Base-by-base conservation (phyloP, 2,329 filamentous ascomycete genomes). In the Penicillium psychrosexuale region DNA sequence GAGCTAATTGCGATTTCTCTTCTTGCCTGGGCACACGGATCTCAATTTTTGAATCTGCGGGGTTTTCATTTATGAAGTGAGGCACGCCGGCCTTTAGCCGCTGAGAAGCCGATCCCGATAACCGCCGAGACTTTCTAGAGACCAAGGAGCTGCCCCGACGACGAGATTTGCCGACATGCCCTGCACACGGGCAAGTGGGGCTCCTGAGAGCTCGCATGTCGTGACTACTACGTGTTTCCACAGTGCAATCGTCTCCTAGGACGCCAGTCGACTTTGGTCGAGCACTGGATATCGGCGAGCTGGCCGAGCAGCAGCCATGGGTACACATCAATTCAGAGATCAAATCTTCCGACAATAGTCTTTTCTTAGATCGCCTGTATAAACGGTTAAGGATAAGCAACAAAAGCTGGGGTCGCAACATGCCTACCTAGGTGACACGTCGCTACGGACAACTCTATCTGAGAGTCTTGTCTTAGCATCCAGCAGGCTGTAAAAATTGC, bases 341-440 rank as follows among this genome's bases (percentile, higher is more conserved):
- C 4, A 30, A 1, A 5, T 51, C 52, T 15, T 54, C 30, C 33
- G 47, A 34, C 8, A 44, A 28, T n/a, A 28, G 11, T 8, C 33
- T 50, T 31, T 40, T 54, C 12, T 44, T 33, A 11, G 51, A 33
- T 30, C 39, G 34, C 31, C 50, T 53, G 12, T 13, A 27, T 8
- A 13, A 24, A 47, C 11, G 3, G n/a, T 52, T 27, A 52, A 24
- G 15, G n/a, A 27, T 28, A n/a, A n/a, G 8, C 3, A 46, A 34
- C 13, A n/a, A 22, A 19, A 22, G 31, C 24, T 2, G 17, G 30
- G 5, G 11, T 13, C 13, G 7, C 15, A n/a, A 53, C 40, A 9
- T 38, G 28, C 51, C 46, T 54, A n/a, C 51, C 46, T 54, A n/a
- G 47, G 39, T 38, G 51, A 44, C 46, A 44, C 47, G 38, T 38